Evolutionary conservation across 2,329 filamentous ascomycete genomes (phyloP).

Genomic region (Didymella pinodella): DNA sequence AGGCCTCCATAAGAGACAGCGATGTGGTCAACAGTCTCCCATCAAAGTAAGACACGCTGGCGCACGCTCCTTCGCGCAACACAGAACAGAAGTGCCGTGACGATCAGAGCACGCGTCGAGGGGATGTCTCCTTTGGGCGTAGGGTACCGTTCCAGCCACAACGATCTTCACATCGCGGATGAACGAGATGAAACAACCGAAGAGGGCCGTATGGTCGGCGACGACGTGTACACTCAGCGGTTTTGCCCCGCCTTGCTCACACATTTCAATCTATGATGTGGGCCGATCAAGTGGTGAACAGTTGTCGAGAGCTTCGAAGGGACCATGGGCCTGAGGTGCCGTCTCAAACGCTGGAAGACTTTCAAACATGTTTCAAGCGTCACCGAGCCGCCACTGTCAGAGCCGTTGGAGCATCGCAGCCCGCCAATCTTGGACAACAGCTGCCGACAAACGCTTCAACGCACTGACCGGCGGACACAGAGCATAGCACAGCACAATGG

Average conservation of each 20-base stretch:
- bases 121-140: slow-evolving; percentile 22
- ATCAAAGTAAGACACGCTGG: background rate
- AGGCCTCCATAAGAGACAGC: slow-evolving; percentile 15
- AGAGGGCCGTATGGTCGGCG: slow-evolving; percentile 27
- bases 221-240: slow-evolving; percentile 21
- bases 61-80: slow-evolving; percentile 4
- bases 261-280: slow-evolving; percentile 26
- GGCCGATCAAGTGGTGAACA: slow-evolving; percentile 22
- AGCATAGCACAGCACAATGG: slow-evolving; percentile 22
- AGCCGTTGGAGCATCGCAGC: slow-evolving; percentile 19
- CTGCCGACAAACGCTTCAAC: slow-evolving; percentile 13
- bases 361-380: slow-evolving; percentile 27
- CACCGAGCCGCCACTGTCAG: slow-evolving; percentile 23
- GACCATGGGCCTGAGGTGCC: slow-evolving; percentile 12
- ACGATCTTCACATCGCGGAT: slow-evolving; percentile 31
- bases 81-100: slow-evolving; percentile 12
- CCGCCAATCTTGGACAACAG: slow-evolving; percentile 24
- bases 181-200: slow-evolving; percentile 41
- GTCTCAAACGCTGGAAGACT: slow-evolving; percentile 23
- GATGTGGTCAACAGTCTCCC: slow-evolving; percentile 5
- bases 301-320: slow-evolving; percentile 17
- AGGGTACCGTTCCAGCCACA: slow-evolving; percentile 33
- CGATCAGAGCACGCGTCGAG: slow-evolving; percentile 18
- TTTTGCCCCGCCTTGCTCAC: slow-evolving; percentile 31
- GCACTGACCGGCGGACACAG: slow-evolving; percentile 14